phyloP scores from a whole-genome alignment of 495 filamentous ascomycete species.

The Platismatia glauca region DNA sequence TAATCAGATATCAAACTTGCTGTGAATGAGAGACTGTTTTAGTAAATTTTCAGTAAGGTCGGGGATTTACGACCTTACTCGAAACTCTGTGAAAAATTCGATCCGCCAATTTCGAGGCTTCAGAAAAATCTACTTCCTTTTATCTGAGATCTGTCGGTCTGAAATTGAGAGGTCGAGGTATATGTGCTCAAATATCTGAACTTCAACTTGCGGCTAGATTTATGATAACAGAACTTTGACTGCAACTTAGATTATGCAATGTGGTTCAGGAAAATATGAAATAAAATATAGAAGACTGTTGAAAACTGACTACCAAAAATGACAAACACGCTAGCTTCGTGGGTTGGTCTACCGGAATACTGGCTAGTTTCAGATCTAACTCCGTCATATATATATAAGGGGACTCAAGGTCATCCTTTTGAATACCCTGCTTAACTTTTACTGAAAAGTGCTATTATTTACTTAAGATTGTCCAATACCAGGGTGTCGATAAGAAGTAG shows the following conservation, averaged over 20 bases:
- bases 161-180: neutral
- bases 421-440: neutral
- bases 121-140: neutral
- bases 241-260: neutral
- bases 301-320: neutral
- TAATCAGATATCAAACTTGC: conserved; percentile 5
- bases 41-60: neutral
- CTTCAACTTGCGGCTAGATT: neutral
- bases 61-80: conserved; percentile 1
- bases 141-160: neutral
- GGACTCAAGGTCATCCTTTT: neutral
- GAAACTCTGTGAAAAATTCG: conserved; percentile 1
- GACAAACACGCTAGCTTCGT: neutral
- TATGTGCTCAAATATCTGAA: neutral
- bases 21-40: conserved; percentile 1
- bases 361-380: too few species aligned
- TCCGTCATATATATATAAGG: too few species aligned
- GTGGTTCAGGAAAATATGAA: neutral
- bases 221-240: conserved; percentile 1
- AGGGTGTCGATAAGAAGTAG: neutral
- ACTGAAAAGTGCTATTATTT: neutral
- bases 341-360: too few species aligned
- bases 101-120: neutral
- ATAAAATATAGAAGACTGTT: neutral
- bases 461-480: neutral